phyloP scores from a whole-genome alignment of 176 grass and related monocot genomes.

The Poa pratensis region DNA sequence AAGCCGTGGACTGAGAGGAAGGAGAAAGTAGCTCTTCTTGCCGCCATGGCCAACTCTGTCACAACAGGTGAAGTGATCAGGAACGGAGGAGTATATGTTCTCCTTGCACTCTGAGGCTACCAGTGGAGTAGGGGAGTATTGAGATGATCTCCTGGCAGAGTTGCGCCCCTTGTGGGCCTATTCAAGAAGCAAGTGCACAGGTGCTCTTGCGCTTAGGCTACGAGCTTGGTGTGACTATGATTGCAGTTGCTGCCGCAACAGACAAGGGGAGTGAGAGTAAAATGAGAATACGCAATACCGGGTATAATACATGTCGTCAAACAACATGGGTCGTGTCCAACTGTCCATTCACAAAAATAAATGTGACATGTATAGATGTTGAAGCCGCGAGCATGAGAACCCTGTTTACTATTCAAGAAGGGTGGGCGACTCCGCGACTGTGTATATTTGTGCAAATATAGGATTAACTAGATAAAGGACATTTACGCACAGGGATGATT shows the following conservation, averaged over 20 bases:
- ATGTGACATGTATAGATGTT: too few species aligned
- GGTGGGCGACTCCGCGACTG: too few species aligned
- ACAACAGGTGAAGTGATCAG: background rate
- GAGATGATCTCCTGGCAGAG: background rate
- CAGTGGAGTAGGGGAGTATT: background rate
- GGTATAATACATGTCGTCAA: too few species aligned
- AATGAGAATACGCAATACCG: background rate
- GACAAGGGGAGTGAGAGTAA: background rate
- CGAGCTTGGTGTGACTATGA: background rate
- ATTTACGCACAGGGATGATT: too few species aligned
- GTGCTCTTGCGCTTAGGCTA: background rate
- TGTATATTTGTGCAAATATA: background rate
- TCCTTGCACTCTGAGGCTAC: background rate
- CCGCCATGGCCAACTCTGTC: conserved; percentile 47
- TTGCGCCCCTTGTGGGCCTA: conserved; percentile 30
- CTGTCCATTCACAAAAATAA: too few species aligned
- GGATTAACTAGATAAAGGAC: too few species aligned
- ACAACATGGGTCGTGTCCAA: too few species aligned
- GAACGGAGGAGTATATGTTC: conserved; percentile 7
- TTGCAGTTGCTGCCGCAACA: background rate
- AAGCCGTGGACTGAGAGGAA: conserved; percentile 48
- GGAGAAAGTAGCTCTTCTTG: conserved; percentile 62
- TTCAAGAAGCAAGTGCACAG: background rate
- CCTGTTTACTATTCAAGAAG: background rate
- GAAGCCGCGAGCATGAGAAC: background rate